Evolutionary conservation across 768 basidiomycete species (phyloP), one percentile per base, ranked within the genome.

Genomic region (Tricholomella constricta): DNA sequence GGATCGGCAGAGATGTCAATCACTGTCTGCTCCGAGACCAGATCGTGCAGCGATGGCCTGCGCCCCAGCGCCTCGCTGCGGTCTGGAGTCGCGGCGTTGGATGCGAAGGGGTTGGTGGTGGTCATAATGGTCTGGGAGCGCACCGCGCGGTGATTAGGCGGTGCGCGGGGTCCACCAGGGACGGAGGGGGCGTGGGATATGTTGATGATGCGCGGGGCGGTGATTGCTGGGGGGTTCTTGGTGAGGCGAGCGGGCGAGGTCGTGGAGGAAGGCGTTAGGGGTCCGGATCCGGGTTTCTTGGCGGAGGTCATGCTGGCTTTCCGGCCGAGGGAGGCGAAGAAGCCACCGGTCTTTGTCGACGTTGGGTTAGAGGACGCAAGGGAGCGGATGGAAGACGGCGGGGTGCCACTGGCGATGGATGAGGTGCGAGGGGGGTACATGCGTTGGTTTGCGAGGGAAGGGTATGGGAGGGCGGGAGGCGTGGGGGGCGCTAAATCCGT

Each of bases 121-220:
- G 67, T 62, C 65, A 84, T 79, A 41, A 88, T 77, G 25, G 87
- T 91, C 61, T 88, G 85, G 6, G 88, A 83, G 46, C 88, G 80
- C 53, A 79, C 76, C 51, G 83, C 72, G 34, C 89, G 81, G 54
- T 51, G 55, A 35, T 73, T 76, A 2, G 85, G 83, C 15, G 79
- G 79, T 0, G 88, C 86, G 17, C 89, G 83, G 9, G 89, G 89
- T 6, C 89, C 89, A 35, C 89, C 87, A 1, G 86, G 88, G 3
- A 88, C 79, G 2, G 79, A 73, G 9, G 86, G 87, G 9, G 75
- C 61, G 48, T 56, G 65, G 48, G 72, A 36, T 51, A 75, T 66
- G 44, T 66, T 66, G 32, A 73, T 64, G 9, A 69, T 57, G n/a
- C 71, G 66, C 10, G 72, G 63, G 26, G 64, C 59, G 34, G 50